Percentiles rank a stretch among this genome's conserved stretches.
Conservation (phyloP, 805 yeast species). For the Wickerhamiella bombiphila region DNA sequence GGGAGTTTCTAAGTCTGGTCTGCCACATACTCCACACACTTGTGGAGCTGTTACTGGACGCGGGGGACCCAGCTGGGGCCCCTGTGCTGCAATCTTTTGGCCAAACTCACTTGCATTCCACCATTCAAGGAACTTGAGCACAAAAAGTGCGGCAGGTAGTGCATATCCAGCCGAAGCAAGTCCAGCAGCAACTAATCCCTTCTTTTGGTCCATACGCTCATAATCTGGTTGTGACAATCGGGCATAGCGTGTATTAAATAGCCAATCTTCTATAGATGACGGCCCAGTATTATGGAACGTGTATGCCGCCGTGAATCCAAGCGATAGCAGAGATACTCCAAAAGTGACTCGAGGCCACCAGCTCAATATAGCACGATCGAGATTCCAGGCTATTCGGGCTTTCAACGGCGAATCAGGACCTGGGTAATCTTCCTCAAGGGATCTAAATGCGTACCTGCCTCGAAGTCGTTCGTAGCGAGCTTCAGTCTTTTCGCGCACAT, state of each 20-base stretch:
- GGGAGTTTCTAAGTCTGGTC: conserved; percentile 49
- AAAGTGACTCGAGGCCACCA: conserved; percentile 48
- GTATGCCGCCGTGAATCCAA: conserved; percentile 47
- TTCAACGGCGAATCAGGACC: conserved; percentile 12
- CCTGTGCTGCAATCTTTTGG: conserved; percentile 12
- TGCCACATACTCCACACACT: conserved; percentile 57
- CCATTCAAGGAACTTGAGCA: conserved; percentile 81
- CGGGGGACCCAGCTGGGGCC: conserved; percentile 13
- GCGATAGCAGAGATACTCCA: conserved; percentile 32
- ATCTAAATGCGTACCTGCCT: conserved; percentile 41
- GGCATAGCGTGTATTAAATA: conserved; percentile 51
- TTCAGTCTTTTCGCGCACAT: conserved; percentile 54
- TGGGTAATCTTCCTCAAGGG: conserved; percentile 24
- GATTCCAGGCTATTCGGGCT: conserved; percentile 20
- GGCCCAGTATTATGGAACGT: conserved; percentile 53
- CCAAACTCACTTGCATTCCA: conserved; percentile 73
- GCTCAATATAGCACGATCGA: conserved; percentile 32
- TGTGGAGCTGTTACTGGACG: conserved; percentile 16
- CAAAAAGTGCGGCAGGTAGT: conserved; percentile 71
- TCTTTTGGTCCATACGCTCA: conserved; percentile 5
- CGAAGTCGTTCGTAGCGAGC: conserved; percentile 45
- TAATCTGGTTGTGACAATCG: conserved; percentile 31
- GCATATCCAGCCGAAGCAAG: conserved; percentile 23
- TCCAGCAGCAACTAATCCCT: background rate
- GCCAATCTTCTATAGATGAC: conserved; percentile 44